A percentile compares a stretch with the other conserved stretches of the same genome.
Conservation (phyloP, 306 rosid species). For the Pyrus bretschneideri region DNA sequence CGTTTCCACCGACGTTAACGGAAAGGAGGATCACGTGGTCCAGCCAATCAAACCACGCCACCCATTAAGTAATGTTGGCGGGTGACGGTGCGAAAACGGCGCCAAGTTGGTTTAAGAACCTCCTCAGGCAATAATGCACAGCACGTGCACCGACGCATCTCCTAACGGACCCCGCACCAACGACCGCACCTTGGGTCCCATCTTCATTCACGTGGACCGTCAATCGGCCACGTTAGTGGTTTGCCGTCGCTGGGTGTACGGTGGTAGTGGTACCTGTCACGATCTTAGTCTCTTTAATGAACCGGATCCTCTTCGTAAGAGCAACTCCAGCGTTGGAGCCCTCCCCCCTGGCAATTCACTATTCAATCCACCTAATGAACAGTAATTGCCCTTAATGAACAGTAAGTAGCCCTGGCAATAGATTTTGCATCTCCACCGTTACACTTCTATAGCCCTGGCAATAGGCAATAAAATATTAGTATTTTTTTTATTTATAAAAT, state of each 20-base stretch:
- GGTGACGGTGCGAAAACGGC: neutral
- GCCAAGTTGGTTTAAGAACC: neutral
- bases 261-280: neutral
- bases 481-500: too few relatives aligned
- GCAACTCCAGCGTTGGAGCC: too few relatives aligned
- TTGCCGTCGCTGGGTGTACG: neutral
- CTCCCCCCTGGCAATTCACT: too few relatives aligned
- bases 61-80: neutral
- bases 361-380: too few relatives aligned
- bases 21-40: constrained; percentile 13
- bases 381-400: too few relatives aligned
- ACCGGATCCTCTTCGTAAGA: too few relatives aligned
- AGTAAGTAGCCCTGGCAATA: too few relatives aligned
- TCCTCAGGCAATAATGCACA: neutral
- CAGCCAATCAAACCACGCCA: neutral
- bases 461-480: too few relatives aligned
- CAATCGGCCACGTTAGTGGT: neutral
- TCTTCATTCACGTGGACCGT: constrained; percentile 23
- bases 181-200: neutral
- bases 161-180: constrained; percentile 9
- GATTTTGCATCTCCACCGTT: too few relatives aligned
- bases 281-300: neutral
- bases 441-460: too few relatives aligned
- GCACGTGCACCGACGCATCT: constrained; percentile 50
- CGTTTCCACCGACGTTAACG: constrained; percentile 40